phyloP scores from a whole-genome alignment of 2,329 filamentous ascomycete genomes.

The Fusarium sambucinum region DNA sequence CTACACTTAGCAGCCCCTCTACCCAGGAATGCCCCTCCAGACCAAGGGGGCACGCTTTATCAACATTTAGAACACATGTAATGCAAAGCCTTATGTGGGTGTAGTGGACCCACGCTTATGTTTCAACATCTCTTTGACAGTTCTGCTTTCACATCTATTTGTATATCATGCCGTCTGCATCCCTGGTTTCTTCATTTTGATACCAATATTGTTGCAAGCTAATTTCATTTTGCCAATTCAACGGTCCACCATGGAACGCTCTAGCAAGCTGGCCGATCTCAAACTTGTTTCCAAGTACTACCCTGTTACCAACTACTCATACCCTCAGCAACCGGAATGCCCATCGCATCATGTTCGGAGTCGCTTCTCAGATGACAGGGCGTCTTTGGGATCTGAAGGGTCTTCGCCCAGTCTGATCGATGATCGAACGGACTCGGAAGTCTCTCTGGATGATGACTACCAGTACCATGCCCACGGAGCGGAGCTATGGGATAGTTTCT shows the following conservation, averaged over 20 bases:
- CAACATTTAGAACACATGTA: slow-evolving; percentile 35
- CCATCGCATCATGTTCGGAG: slow-evolving; percentile 41
- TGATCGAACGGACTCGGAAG: slow-evolving; percentile 64
- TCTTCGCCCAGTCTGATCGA: slow-evolving; percentile 64
- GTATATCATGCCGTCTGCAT: slow-evolving; percentile 49
- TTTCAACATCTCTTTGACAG: slow-evolving; percentile 44
- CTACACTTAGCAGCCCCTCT: slow-evolving; percentile 40
- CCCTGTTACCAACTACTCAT: slow-evolving; percentile 58
- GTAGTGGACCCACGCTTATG: slow-evolving; percentile 45
- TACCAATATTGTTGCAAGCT: slow-evolving; percentile 41
- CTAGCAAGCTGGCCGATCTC: slow-evolving; percentile 54
- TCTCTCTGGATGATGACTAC: slow-evolving; percentile 64
- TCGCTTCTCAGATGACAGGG: slow-evolving; percentile 50
- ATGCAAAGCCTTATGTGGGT: slow-evolving; percentile 36
- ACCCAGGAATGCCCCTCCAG: slow-evolving; percentile 49
- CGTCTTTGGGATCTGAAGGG: slow-evolving; percentile 60
- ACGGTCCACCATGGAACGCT: slow-evolving; percentile 53
- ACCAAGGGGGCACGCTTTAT: slow-evolving; percentile 43
- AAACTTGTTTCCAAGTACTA: slow-evolving; percentile 57
- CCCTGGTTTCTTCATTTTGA: slow-evolving; percentile 41
- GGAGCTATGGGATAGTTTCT: slow-evolving; percentile 66
- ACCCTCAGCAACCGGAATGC: slow-evolving; percentile 50
- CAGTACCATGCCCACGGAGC: slow-evolving; percentile 60
- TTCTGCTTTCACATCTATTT: slow-evolving; percentile 42
- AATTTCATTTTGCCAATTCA: slow-evolving; percentile 40